phyloP scores from a whole-genome alignment of 306 rosid genomes.

The Begonia masoniana region DNA sequence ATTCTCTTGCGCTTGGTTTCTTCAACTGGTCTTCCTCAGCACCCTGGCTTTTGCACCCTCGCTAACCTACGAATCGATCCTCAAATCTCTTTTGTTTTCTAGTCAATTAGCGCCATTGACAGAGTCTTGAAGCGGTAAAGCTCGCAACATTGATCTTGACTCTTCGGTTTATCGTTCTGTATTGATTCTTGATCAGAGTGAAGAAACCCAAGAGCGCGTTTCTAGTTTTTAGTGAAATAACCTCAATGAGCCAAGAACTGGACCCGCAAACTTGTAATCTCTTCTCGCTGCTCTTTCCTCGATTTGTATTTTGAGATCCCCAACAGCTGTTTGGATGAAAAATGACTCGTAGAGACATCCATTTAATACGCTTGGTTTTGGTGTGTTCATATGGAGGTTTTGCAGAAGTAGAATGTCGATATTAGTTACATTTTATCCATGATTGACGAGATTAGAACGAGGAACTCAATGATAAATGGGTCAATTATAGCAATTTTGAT shows the following conservation, averaged over 20 bases:
- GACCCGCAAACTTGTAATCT: slow-evolving; percentile 42
- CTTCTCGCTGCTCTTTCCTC: slow-evolving; percentile 62
- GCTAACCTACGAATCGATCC: slow-evolving; percentile 45
- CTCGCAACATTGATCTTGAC: slow-evolving; percentile 29
- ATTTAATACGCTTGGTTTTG: slow-evolving; percentile 63
- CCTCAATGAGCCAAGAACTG: slow-evolving; percentile 12
- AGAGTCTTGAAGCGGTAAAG: slow-evolving; percentile 47
- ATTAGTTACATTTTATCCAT: slow-evolving; percentile 23
- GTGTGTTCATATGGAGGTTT: slow-evolving; percentile 54
- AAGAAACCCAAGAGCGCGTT: slow-evolving; percentile 43
- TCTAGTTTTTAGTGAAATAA: slow-evolving; percentile 23
- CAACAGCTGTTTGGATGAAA: slow-evolving; percentile 42
- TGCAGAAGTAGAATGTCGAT: slow-evolving; percentile 34
- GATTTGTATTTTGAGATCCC: slow-evolving; percentile 43
- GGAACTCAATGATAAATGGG: slow-evolving; percentile 47
- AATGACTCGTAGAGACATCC: slow-evolving; percentile 36
- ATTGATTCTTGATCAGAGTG: slow-evolving; percentile 37
- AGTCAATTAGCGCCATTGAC: slow-evolving; percentile 39
- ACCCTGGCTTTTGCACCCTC: slow-evolving; percentile 61
- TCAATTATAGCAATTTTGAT: slow-evolving; percentile 53
- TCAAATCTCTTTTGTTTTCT: slow-evolving; percentile 44
- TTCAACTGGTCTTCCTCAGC: slow-evolving; percentile 94
- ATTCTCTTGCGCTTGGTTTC: slow-evolving; percentile 79
- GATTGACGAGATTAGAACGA: slow-evolving; percentile 36
- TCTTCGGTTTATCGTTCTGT: slow-evolving; percentile 41